Conservation (phyloP, 257 asterid genomes). For the Linaria vulgaris region DNA sequence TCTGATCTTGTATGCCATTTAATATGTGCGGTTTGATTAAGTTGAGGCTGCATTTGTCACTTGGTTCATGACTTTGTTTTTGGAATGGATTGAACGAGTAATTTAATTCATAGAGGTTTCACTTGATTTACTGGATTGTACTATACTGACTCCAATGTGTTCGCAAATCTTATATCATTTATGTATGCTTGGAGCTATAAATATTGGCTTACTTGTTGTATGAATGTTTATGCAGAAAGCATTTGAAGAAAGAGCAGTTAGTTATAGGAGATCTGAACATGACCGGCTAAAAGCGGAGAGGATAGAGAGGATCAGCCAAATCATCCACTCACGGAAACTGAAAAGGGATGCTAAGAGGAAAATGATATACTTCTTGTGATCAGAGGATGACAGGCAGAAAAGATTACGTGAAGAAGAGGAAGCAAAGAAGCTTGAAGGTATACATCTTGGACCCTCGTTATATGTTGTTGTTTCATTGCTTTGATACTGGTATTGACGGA, state of each 20-base stretch:
- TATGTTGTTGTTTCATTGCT: background rate
- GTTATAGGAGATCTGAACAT: slow-evolving; percentile 45
- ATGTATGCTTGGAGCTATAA: background rate
- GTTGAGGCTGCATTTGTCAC: background rate
- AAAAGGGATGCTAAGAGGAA: slow-evolving; percentile 75
- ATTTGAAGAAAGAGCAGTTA: slow-evolving; percentile 54
- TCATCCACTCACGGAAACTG: slow-evolving; percentile 52
- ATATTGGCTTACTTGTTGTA: background rate
- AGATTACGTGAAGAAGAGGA: slow-evolving; percentile 81
- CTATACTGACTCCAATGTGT: background rate
- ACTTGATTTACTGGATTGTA: background rate
- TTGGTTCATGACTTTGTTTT: background rate
- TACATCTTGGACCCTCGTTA: background rate
- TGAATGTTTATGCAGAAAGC: slow-evolving; percentile 37
- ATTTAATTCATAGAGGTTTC: no score
- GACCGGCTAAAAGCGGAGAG: slow-evolving; percentile 49
- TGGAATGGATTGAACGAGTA: no score
- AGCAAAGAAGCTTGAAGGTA: slow-evolving; percentile 85
- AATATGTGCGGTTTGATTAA: no score
- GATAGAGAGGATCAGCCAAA: slow-evolving; percentile 44
- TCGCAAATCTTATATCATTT: background rate
- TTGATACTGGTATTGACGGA: background rate
- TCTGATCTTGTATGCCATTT: no score
- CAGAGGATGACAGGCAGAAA: slow-evolving; percentile 71
- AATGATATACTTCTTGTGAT: slow-evolving; percentile 54